phyloP scores from a whole-genome alignment of 257 asterid species.

The Solanum commersonii region DNA sequence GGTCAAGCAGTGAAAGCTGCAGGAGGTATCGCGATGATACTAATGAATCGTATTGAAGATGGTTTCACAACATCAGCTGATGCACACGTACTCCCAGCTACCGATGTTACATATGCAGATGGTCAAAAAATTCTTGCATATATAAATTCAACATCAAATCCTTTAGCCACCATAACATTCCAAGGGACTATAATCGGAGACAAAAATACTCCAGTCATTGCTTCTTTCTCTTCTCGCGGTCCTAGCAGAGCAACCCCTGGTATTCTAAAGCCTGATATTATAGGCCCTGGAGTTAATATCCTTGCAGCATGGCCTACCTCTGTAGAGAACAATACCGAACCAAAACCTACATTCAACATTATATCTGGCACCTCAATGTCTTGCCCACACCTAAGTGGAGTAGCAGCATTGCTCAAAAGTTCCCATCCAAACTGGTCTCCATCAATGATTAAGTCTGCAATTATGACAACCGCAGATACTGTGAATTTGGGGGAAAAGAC shows the following conservation, averaged over 20 bases:
- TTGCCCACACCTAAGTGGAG: not conserved
- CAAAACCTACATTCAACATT: constrained; percentile 3
- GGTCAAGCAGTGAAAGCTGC: constrained; percentile 17
- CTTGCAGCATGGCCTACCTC: not conserved
- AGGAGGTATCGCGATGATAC: constrained; percentile 30
- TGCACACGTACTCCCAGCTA: not conserved
- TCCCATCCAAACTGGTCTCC: constrained; percentile 24
- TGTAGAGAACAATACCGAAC: constrained; percentile 3
- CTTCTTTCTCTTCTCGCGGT: constrained; percentile 24
- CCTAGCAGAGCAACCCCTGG: constrained; percentile 1
- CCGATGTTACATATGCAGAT: not conserved
- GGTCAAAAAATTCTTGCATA: constrained; percentile 17
- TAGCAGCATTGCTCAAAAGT: constrained; percentile 8
- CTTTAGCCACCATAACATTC: not conserved
- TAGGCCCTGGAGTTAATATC: not conserved
- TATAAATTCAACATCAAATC: constrained; percentile 4
- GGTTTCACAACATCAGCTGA: not conserved
- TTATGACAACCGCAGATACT: constrained; percentile 19
- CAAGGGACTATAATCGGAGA: not conserved
- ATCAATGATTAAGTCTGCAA: constrained; percentile 15
- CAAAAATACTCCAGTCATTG: not conserved
- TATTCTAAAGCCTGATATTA: not conserved
- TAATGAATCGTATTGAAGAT: constrained; percentile 1
- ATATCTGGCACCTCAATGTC: constrained; percentile 11
- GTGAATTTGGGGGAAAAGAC: not conserved